Base-by-base conservation (phyloP, 345 rosid genomes). In the Aquilaria yunnanensis region DNA sequence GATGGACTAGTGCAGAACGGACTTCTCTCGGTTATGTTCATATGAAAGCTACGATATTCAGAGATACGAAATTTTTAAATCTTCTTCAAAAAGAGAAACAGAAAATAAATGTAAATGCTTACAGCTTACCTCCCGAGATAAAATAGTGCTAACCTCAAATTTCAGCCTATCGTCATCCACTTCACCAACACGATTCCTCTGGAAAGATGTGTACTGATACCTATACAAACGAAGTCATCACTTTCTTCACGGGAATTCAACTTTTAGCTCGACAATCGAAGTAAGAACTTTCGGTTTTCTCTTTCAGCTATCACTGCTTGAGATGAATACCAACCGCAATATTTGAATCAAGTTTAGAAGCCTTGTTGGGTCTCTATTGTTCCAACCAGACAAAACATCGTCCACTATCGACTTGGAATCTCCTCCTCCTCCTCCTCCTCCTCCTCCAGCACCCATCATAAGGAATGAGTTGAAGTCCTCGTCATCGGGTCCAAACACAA, bases 141-240 rank as follows among this genome's bases (percentile, higher is more conserved):
- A n/a, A 31, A 94, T 85, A 12, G 99, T 94, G 83, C 88, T 83
- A 46, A 86, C 75, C 71, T 94, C 97, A 73, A 94, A 94, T 68
- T 75, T 88, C 32, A 94, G 64, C 32, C 99, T 77, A 60, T 86
- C 96, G 70, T 90, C 99, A 68, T 94, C 91, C 59, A 94, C 86
- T 74, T 76, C 79, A 46, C 77, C 91, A 2, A 85, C 92, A 8
- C 83, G 87, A 70, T 65, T 85, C 70, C 72, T 68, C 83, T 90
- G 96, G 70, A 83, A 88, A 14, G 65, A 50, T 69, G 67, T 54
- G 61, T 88, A 94, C 61, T 75, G 85, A 72, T 82, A 82, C 88
- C 99, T 94, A 64, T 33, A 63, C 53, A 54, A 63, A 32, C 16
- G 69, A 37, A 63, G 49, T 2, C 54, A 47, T 43, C 2, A 65